Conservation (phyloP, 768 basidiomycete genomes). For the Leccinum aurantiacum region DNA sequence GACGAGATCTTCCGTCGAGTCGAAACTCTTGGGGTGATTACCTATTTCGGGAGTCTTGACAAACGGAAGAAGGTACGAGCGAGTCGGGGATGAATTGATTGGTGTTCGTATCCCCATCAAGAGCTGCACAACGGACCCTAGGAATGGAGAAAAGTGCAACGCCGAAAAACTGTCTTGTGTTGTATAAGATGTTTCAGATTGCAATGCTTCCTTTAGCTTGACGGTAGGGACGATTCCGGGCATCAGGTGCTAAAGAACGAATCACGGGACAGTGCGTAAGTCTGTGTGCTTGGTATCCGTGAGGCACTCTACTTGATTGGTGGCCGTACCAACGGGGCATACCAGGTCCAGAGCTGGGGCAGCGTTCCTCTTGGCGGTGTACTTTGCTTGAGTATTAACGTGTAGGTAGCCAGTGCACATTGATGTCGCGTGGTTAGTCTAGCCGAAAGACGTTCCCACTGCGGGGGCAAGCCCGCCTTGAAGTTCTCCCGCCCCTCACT, state of each 20-base stretch:
- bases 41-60: not conserved
- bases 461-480: not conserved
- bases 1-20: conserved; percentile 1
- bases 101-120: not conserved
- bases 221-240: not conserved
- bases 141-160: not conserved
- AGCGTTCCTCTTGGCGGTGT: not conserved
- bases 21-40: conserved; percentile 2
- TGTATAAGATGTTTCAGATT: not conserved
- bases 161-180: not conserved
- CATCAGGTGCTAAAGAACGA: not conserved
- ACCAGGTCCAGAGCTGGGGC: not conserved
- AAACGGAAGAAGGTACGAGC: not conserved
- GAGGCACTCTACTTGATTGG: not conserved
- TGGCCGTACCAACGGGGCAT: not conserved
- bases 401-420: not conserved
- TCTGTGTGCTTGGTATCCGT: not conserved
- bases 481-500: not conserved
- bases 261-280: not conserved
- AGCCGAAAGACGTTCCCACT: not conserved
- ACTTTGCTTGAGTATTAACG: not conserved
- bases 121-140: not conserved
- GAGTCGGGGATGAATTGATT: not conserved
- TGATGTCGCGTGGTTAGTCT: not conserved
- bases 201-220: not conserved